A percentile compares a stretch with the other conserved stretches of the same genome.
Evolutionary conservation across 2,329 filamentous ascomycete genomes (phyloP).

Genomic region (Ceratocystis smalleyi): DNA sequence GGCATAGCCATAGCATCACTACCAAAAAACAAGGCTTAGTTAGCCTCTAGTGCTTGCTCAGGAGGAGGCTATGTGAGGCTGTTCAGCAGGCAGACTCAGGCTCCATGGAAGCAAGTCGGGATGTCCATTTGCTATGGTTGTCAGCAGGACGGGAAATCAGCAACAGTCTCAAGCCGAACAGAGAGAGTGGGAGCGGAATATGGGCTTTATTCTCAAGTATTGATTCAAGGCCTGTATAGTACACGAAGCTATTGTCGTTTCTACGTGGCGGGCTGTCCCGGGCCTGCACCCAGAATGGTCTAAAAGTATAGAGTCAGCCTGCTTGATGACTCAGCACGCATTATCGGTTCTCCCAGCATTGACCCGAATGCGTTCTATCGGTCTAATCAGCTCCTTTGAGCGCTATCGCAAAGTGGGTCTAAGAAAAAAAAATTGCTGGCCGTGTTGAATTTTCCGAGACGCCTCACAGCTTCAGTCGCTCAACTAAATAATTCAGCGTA

Average conservation of each 20-base stretch:
- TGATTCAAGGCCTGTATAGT: too few relatives aligned
- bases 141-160: too few relatives aligned
- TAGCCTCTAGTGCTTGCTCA: neutral
- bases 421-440: slow-evolving; percentile 17
- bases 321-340: slow-evolving; percentile 11
- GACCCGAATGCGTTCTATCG: slow-evolving; percentile 8
- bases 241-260: too few relatives aligned
- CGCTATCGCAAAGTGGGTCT: slow-evolving; percentile 16
- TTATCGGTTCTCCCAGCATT: slow-evolving; percentile 16
- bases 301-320: neutral
- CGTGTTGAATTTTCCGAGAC: slow-evolving; percentile 13
- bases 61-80: neutral
- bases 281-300: too few relatives aligned
- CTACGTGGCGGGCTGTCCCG: too few relatives aligned
- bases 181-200: too few relatives aligned
- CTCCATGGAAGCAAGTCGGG: too few relatives aligned
- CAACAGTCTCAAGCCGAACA: too few relatives aligned
- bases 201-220: too few relatives aligned
- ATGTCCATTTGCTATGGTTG: too few relatives aligned
- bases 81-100: neutral
- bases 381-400: slow-evolving; percentile 5
- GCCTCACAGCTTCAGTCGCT: slow-evolving; percentile 14
- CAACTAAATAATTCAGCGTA: slow-evolving; percentile 12
- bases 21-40: neutral
- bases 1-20: too few relatives aligned